Evolutionary conservation across 371 early-diverging fungal species (phyloP).

Genomic region (Smittium culicis): DNA sequence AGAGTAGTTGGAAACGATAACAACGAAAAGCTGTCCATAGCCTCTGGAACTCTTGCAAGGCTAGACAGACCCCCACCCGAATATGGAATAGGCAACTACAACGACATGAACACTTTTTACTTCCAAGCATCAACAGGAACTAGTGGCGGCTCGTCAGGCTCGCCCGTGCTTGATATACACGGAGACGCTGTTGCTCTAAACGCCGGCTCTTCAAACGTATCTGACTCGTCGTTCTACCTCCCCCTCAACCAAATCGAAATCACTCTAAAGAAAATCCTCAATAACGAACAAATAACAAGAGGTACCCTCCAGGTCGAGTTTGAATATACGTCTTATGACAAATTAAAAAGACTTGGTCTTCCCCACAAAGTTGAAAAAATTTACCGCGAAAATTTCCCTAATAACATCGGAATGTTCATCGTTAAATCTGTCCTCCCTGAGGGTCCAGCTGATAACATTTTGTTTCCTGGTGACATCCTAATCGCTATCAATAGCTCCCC

Average conservation of each 20-base stretch:
- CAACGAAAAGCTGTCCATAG: constrained; percentile 79
- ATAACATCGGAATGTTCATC: constrained; percentile 78
- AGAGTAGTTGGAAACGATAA: constrained; percentile 90
- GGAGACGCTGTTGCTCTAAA: constrained; percentile 90
- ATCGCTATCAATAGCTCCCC: constrained; percentile 57
- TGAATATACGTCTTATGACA: constrained; percentile 44
- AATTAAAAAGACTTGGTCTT: constrained; percentile 57
- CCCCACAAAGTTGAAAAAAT: constrained; percentile 48
- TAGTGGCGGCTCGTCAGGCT: constrained; percentile 69
- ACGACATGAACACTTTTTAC: constrained; percentile 68
- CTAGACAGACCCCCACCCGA: constrained; percentile 55
- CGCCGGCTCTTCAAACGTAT: constrained; percentile 70
- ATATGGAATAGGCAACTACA: constrained; percentile 45
- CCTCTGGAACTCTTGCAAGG: constrained; percentile 76
- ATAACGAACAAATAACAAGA: constrained; percentile 53
- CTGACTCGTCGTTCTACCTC: constrained; percentile 83
- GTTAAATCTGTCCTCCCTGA: constrained; percentile 68
- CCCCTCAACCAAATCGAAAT: constrained; percentile 70
- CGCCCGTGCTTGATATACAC: constrained; percentile 81
- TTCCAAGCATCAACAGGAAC: constrained; percentile 57
- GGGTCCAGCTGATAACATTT: constrained; percentile 54
- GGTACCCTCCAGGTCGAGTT: constrained; percentile 84
- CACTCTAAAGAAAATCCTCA: constrained; percentile 56
- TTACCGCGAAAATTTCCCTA: constrained; percentile 48
- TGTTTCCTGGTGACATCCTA: constrained; percentile 83